Percentiles rank a stretch among this genome's conserved stretches.
These are phyloP conservation scores for Mycotypha africana DNA, from an alignment of 371 early-diverging fungal species.

Conservation along the genomic window DNA sequence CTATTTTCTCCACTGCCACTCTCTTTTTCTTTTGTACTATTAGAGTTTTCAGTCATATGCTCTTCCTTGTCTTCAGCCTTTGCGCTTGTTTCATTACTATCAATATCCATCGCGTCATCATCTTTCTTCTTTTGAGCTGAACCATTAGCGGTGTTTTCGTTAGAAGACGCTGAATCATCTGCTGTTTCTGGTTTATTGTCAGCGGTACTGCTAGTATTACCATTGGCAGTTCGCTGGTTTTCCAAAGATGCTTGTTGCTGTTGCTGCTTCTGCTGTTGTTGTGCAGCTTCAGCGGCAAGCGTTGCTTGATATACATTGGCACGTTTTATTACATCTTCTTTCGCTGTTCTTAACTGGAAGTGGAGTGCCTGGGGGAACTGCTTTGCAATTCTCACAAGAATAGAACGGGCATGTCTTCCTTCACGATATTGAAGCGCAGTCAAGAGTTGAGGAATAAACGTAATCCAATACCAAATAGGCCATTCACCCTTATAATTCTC, in stretches of 20 bases:
- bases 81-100: not conserved
- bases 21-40: not conserved
- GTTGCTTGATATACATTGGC: conserved; percentile 9
- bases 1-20: not conserved
- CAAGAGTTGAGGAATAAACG: conserved; percentile 95
- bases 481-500: conserved; percentile 87
- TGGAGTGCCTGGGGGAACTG: conserved; percentile 95
- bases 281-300: conserved; percentile 9
- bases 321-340: conserved; percentile 82
- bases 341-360: conserved; percentile 89
- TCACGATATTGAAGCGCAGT: conserved; percentile 74
- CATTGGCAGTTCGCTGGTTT: conserved; percentile 2
- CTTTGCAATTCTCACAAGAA: conserved; percentile 92
- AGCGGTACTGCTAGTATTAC: not conserved
- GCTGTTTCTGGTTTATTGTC: not conserved
- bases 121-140: conserved; percentile 5
- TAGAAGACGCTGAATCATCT: not conserved
- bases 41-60: not conserved
- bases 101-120: conserved; percentile 7
- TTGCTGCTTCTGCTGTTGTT: conserved; percentile 5
- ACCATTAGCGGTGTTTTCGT: conserved; percentile 1
- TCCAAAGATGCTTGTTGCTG: not conserved
- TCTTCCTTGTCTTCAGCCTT: conserved; percentile 2
- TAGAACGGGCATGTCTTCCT: conserved; percentile 71
- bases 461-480: conserved; percentile 97